Conservation (phyloP, 2,329 filamentous ascomycete genomes). For the Fusarium globosum region DNA sequence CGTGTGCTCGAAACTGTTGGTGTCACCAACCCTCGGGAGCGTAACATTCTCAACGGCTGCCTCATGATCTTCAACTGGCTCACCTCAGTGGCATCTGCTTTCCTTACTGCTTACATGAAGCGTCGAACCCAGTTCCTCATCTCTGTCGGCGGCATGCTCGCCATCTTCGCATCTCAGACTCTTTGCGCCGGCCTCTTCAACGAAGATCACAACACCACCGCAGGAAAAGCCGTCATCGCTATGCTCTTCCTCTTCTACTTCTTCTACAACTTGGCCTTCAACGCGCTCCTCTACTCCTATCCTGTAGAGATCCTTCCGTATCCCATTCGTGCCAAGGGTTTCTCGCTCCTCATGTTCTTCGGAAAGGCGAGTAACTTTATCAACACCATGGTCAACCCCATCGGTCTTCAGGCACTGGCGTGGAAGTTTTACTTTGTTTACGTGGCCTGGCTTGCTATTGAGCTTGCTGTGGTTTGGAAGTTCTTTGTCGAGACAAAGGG, state of each 20-base stretch:
- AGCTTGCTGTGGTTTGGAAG: not conserved
- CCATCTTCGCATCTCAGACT: constrained; percentile 27
- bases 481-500: constrained; percentile 7
- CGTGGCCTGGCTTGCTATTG: not conserved
- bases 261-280: constrained; percentile 38
- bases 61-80: constrained; percentile 40
- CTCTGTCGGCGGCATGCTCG: constrained; percentile 26
- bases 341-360: constrained; percentile 33
- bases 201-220: constrained; percentile 3
- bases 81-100: constrained; percentile 25
- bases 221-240: constrained; percentile 15
- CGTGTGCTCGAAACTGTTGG: constrained; percentile 12
- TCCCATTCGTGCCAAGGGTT: constrained; percentile 27
- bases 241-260: constrained; percentile 31
- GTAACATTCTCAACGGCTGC: constrained; percentile 34
- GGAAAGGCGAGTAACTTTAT: constrained; percentile 8
- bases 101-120: constrained; percentile 24
- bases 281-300: constrained; percentile 31
- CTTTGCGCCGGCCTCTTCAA: constrained; percentile 29
- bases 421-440: constrained; percentile 9
- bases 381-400: constrained; percentile 6
- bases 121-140: constrained; percentile 35
- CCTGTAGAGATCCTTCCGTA: constrained; percentile 26
- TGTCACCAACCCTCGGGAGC: constrained; percentile 1
- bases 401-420: not conserved